These are phyloP conservation scores for Zalaria sp. DNA, from an alignment of 2,329 filamentous ascomycete genomes.

Conservation along the genomic window DNA sequence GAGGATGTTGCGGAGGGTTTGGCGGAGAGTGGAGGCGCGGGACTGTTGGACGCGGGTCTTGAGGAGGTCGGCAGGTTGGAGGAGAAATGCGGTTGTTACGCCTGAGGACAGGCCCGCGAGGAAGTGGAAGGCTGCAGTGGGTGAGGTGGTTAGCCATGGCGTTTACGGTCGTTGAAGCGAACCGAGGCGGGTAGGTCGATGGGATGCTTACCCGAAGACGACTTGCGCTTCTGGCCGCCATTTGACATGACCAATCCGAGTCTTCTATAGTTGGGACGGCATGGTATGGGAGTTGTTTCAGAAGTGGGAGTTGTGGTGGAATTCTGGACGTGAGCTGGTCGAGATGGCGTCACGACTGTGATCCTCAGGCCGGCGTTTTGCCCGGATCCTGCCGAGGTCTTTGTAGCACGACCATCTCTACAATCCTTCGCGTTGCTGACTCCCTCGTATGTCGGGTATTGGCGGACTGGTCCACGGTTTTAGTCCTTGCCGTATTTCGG, in stretches of 20 bases:
- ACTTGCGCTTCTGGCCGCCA: constrained; percentile 9
- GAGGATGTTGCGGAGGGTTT: constrained; percentile 57
- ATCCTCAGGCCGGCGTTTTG: no score
- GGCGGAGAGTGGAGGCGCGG: constrained; percentile 48
- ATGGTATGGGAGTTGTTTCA: no score
- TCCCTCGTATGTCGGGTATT: no score
- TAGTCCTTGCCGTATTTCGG: no score
- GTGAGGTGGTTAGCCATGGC: not conserved
- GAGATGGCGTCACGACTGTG: no score
- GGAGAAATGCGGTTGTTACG: constrained; percentile 71
- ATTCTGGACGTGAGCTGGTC: no score
- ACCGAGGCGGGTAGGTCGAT: no score
- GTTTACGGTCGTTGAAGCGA: not conserved
- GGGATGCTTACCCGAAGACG: constrained; percentile 5
- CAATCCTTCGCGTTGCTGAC: no score
- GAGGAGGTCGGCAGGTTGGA: constrained; percentile 90
- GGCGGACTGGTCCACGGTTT: no score
- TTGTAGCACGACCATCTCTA: no score
- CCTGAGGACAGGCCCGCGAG: constrained; percentile 77
- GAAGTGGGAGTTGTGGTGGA: no score
- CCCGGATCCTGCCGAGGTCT: no score
- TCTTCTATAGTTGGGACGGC: not conserved
- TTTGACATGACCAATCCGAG: constrained; percentile 7
- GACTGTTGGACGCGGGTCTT: constrained; percentile 95
- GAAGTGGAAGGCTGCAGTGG: constrained; percentile 61